Percentiles rank a stretch among this genome's conserved stretches.
These are phyloP conservation scores for Saturnispora sekii DNA, from an alignment of 805 yeast genomes.

Conservation along the genomic window DNA sequence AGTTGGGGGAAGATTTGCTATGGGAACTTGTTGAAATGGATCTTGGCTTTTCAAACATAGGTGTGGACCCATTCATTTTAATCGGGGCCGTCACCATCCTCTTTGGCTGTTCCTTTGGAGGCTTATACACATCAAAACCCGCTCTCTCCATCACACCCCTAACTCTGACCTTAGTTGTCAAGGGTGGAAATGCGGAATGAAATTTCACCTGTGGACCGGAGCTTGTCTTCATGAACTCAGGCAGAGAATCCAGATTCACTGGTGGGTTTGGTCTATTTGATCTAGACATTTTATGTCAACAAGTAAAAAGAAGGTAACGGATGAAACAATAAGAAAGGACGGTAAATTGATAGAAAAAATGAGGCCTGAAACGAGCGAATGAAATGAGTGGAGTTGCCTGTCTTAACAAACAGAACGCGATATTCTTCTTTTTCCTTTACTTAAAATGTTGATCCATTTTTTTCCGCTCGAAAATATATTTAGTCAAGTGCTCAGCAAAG, in stretches of 20 bases:
- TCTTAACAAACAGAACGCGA: too few relatives aligned
- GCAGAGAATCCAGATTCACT: conserved; percentile 22
- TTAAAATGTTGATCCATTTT: too few relatives aligned
- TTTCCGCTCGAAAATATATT: too few relatives aligned
- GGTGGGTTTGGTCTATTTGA: conserved; percentile 6
- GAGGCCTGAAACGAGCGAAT: too few relatives aligned
- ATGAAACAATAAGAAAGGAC: background rate
- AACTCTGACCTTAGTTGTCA: conserved; percentile 51
- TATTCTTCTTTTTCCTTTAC: too few relatives aligned
- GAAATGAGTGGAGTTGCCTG: too few relatives aligned
- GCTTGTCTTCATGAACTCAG: conserved; percentile 23
- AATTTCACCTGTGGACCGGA: conserved; percentile 27
- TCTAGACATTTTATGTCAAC: background rate
- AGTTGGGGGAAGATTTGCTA: conserved; percentile 12
- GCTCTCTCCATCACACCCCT: conserved; percentile 73
- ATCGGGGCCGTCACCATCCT: conserved; percentile 20
- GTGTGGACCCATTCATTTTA: conserved; percentile 4
- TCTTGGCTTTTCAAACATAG: background rate
- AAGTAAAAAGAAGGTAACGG: too few relatives aligned
- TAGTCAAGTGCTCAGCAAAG: too few relatives aligned
- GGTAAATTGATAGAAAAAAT: too few relatives aligned
- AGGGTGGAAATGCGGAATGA: conserved; percentile 59
- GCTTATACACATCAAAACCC: conserved; percentile 56
- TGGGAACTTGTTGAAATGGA: conserved; percentile 3
- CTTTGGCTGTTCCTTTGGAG: conserved; percentile 13